A percentile compares a stretch with the other conserved stretches of the same genome.
phyloP scores from a whole-genome alignment of 2,329 filamentous ascomycete species.

The Chaetomiaceae sp. region DNA sequence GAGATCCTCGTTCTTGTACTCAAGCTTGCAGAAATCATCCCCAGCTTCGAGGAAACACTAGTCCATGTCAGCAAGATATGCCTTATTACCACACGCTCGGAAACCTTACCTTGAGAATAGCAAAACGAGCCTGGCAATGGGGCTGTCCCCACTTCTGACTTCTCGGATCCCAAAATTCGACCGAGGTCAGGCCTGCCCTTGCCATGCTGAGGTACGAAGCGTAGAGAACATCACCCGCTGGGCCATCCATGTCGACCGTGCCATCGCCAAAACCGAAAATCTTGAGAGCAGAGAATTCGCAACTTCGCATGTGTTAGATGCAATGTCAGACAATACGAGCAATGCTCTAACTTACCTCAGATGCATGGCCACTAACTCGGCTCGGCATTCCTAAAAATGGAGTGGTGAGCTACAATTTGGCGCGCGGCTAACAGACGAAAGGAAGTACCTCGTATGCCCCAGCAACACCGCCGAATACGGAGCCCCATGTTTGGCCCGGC shows the following conservation, averaged over 20 bases:
- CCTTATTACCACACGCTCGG: background rate
- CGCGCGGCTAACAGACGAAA: background rate
- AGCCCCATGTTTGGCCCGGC: conserved; percentile 90
- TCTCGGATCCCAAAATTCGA: conserved; percentile 95
- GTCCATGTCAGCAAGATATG: background rate
- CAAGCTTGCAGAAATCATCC: conserved; percentile 80
- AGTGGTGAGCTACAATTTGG: conserved; percentile 4
- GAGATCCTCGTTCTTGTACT: conserved; percentile 67
- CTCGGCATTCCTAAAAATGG: conserved; percentile 70
- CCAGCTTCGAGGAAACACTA: conserved; percentile 77
- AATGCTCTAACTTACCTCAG: conserved; percentile 39
- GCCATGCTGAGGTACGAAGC: conserved; percentile 91
- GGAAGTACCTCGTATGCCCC: conserved; percentile 67
- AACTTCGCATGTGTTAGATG: conserved; percentile 42
- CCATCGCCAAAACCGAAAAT: conserved; percentile 91
- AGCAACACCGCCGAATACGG: conserved; percentile 82
- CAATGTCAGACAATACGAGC: background rate
- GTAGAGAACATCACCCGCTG: conserved; percentile 84
- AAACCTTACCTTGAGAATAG: conserved; percentile 59
- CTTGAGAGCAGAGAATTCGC: conserved; percentile 81
- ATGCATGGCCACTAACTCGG: conserved; percentile 90
- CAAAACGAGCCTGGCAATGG: conserved; percentile 88
- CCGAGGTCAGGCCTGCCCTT: conserved; percentile 77
- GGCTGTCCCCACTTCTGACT: conserved; percentile 87
- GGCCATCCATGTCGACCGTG: conserved; percentile 62